Conservation (phyloP, 177 flowering plant genomes). For the Telopea speciosissima region DNA sequence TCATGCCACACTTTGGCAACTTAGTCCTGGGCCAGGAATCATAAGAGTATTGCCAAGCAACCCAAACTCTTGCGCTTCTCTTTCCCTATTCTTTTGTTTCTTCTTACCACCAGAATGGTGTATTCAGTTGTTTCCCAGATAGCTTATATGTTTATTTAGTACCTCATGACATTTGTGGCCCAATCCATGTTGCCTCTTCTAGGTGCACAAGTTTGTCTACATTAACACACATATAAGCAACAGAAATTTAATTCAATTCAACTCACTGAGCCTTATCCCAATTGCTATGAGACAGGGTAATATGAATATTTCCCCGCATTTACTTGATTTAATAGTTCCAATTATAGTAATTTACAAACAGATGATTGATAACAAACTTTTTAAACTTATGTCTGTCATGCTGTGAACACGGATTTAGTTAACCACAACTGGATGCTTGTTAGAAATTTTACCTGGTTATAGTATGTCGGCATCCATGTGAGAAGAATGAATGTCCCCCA, state of each 20-base stretch:
- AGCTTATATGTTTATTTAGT: neutral
- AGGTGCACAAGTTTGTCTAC: too few relatives aligned
- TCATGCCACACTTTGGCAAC: too few relatives aligned
- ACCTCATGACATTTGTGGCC: neutral
- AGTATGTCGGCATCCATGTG: slow-evolving; percentile 99
- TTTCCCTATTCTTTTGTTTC: neutral
- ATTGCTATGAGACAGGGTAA: too few relatives aligned
- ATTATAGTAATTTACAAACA: neutral
- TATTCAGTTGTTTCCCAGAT: neutral
- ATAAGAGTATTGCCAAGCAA: neutral
- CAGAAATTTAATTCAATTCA: too few relatives aligned
- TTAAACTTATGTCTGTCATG: neutral
- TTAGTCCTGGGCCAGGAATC: too few relatives aligned
- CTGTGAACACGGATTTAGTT: neutral
- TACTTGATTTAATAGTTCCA: neutral
- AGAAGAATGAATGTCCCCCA: slow-evolving; percentile 98
- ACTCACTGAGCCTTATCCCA: too few relatives aligned
- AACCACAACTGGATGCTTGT: neutral
- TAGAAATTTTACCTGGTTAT: slow-evolving; percentile 61
- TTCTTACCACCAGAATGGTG: neutral
- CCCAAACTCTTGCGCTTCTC: neutral
- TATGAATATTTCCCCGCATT: too few relatives aligned
- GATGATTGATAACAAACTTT: neutral
- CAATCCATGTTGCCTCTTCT: neutral
- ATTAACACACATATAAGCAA: too few relatives aligned